A percentile compares a stretch with the other conserved stretches of the same genome.
These are phyloP conservation scores for Ceratocystiopsis minuta DNA, from an alignment of 2,329 filamentous ascomycete genomes.

Conservation along the genomic window DNA sequence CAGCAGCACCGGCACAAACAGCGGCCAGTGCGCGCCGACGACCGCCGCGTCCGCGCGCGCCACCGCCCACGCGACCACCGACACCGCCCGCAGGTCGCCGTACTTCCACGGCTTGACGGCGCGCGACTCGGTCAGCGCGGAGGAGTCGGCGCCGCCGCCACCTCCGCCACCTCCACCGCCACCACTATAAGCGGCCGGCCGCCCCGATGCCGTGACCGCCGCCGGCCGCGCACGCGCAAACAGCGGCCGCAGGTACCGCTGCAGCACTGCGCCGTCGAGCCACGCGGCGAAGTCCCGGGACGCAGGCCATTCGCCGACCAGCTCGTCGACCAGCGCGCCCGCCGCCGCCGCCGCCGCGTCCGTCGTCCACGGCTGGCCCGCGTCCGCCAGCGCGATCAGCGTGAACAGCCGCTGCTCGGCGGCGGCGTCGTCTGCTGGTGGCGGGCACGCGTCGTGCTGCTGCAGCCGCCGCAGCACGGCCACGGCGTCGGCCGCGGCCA, in stretches of 20 bases:
- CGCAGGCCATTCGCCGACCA: slow-evolving; percentile 6
- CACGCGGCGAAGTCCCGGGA: slow-evolving; percentile 12
- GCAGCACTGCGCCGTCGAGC: slow-evolving; percentile 38
- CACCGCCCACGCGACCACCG: slow-evolving; percentile 45
- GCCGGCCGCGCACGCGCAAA: slow-evolving; percentile 40
- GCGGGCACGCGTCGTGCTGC: not conserved
- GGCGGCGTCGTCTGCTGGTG: not conserved
- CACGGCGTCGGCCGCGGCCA: slow-evolving; percentile 8
- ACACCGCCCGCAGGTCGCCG: slow-evolving; percentile 28
- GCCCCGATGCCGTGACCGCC: slow-evolving; percentile 37
- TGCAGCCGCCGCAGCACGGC: slow-evolving; percentile 2
- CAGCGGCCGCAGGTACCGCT: slow-evolving; percentile 45
- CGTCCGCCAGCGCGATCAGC: slow-evolving; percentile 17
- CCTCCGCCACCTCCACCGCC: slow-evolving; percentile 20
- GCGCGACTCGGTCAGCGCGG: slow-evolving; percentile 16
- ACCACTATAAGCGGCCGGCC: slow-evolving; percentile 33
- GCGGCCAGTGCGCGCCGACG: slow-evolving; percentile 42
- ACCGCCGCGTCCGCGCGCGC: slow-evolving; percentile 24
- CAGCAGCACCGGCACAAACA: slow-evolving; percentile 52
- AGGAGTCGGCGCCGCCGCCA: slow-evolving; percentile 10
- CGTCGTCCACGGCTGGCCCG: slow-evolving; percentile 14
- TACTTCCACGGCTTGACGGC: slow-evolving; percentile 44
- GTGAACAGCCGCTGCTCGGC: slow-evolving; percentile 15
- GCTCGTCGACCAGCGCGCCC: slow-evolving; percentile 14
- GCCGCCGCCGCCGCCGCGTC: slow-evolving; percentile 15